Conservation (phyloP, 345 rosid species). For the Moringa oleifera region DNA sequence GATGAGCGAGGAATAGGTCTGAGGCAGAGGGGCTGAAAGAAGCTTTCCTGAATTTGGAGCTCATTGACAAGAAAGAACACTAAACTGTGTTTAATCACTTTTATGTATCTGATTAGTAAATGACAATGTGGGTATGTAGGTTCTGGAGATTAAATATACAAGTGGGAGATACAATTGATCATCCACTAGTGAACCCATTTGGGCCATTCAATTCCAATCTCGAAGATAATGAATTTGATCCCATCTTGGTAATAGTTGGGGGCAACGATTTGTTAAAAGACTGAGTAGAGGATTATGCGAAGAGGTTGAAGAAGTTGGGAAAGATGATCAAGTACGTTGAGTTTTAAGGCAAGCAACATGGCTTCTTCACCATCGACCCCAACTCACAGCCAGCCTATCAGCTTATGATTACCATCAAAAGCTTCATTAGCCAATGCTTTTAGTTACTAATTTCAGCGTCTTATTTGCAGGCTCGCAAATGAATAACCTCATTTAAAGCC, state of each 20-base stretch:
- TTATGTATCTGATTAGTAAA: no score
- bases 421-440: no score
- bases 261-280: conserved; percentile 61
- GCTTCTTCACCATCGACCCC: conserved; percentile 57
- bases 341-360: conserved; percentile 61
- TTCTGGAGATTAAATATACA: conserved; percentile 90
- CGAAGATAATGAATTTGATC: conserved; percentile 36
- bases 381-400: conserved; percentile 36
- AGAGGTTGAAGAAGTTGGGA: conserved; percentile 44
- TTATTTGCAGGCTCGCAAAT: no score
- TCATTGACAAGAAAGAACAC: conserved; percentile 61
- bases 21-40: conserved; percentile 65
- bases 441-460: no score
- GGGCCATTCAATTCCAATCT: conserved; percentile 57
- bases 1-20: conserved; percentile 61
- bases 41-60: conserved; percentile 47
- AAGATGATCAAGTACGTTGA: conserved; percentile 51
- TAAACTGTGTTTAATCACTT: neutral
- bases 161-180: conserved; percentile 59
- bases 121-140: no score
- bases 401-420: conserved; percentile 32
- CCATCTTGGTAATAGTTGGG: conserved; percentile 64
- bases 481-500: no score
- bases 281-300: conserved; percentile 64
- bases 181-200: conserved; percentile 73